Conservation (phyloP, 306 rosid genomes). For the Pyrus communis region DNA sequence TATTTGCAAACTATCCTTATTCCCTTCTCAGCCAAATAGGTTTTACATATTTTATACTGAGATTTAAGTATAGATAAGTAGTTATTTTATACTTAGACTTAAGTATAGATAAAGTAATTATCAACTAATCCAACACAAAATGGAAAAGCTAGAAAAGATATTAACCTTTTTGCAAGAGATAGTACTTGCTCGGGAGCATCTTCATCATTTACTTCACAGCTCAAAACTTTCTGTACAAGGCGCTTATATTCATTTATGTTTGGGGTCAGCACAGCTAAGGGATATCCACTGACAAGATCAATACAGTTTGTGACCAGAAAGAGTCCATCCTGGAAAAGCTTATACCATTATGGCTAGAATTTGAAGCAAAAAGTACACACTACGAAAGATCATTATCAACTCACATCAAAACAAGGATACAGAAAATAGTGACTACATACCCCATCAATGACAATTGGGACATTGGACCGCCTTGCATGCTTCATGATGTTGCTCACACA, state of each 20-base stretch:
- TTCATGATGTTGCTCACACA: constrained; percentile 69
- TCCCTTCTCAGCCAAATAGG: neutral
- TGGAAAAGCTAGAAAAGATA: constrained; percentile 6
- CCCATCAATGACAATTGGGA: constrained; percentile 84
- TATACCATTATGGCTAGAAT: constrained; percentile 5
- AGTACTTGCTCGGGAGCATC: constrained; percentile 48
- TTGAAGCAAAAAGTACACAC: neutral
- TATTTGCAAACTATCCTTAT: neutral
- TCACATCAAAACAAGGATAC: neutral
- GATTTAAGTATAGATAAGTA: too few relatives aligned
- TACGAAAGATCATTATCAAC: neutral
- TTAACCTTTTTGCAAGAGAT: constrained; percentile 61
- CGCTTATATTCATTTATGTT: constrained; percentile 84
- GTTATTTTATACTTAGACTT: too few relatives aligned
- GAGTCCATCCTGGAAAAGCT: constrained; percentile 68
- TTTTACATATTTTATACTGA: neutral
- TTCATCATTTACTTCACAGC: constrained; percentile 50
- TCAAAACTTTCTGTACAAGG: constrained; percentile 57
- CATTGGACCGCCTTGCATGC: constrained; percentile 59
- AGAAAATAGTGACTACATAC: constrained; percentile 32
- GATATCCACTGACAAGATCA: constrained; percentile 73
- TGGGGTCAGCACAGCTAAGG: constrained; percentile 79
- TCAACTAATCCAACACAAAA: too few relatives aligned
- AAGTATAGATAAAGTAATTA: too few relatives aligned
- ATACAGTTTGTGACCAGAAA: constrained; percentile 69